phyloP scores from a whole-genome alignment of 2,329 filamentous ascomycete species.

The Diaporthe vexans region DNA sequence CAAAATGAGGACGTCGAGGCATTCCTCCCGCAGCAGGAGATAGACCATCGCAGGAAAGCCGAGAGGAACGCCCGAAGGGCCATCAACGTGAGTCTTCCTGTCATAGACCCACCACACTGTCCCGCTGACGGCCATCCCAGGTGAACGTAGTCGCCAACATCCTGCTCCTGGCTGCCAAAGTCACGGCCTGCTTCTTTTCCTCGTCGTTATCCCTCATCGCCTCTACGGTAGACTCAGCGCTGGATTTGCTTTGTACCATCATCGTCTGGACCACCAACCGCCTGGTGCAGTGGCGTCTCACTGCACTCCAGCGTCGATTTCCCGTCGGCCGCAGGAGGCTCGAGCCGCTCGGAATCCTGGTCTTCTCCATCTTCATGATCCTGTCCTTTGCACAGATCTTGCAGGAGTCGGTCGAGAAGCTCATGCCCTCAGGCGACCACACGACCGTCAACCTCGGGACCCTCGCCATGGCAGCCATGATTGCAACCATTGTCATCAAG shows the following conservation, averaged over 20 bases:
- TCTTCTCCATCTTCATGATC: slow-evolving; percentile 75
- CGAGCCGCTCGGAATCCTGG: slow-evolving; percentile 73
- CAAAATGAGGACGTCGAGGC: slow-evolving; percentile 65
- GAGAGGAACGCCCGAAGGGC: slow-evolving; percentile 67
- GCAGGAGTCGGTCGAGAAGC: slow-evolving; percentile 70
- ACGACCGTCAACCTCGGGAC: slow-evolving; percentile 63
- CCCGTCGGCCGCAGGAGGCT: slow-evolving; percentile 70
- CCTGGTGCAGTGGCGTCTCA: slow-evolving; percentile 69
- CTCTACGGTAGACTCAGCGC: slow-evolving; percentile 71
- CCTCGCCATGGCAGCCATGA: slow-evolving; percentile 70
- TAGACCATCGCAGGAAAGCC: slow-evolving; percentile 60
- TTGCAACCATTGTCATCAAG: slow-evolving; percentile 70
- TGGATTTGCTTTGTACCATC: slow-evolving; percentile 71
- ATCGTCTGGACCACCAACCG: slow-evolving; percentile 73
- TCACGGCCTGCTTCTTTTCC: slow-evolving; percentile 42
- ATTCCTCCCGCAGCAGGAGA: slow-evolving; percentile 68
- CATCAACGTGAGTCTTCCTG: slow-evolving; percentile 39
- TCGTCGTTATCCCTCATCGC: slow-evolving; percentile 72
- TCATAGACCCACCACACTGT: neutral
- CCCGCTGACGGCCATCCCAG: neutral
- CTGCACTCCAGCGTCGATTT: slow-evolving; percentile 65
- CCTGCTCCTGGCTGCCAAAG: slow-evolving; percentile 42
- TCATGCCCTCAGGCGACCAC: slow-evolving; percentile 61
- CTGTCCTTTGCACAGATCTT: slow-evolving; percentile 73
- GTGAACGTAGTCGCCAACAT: slow-evolving; percentile 44